Evolutionary conservation across 2,329 filamentous ascomycete genomes (phyloP).

Genomic region (Fonsecaea nubica): DNA sequence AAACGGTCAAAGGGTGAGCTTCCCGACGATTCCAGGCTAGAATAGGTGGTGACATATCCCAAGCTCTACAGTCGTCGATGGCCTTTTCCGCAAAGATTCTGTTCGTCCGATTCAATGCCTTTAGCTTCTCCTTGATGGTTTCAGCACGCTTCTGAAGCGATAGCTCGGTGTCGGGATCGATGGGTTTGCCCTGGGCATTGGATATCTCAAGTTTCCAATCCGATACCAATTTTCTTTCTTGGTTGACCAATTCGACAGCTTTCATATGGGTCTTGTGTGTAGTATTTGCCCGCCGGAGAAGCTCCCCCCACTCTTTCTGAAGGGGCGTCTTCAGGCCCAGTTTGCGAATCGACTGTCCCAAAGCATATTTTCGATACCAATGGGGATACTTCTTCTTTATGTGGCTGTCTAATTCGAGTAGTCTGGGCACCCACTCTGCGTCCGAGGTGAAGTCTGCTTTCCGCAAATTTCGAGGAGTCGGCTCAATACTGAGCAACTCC

Average conservation of each 20-base stretch:
- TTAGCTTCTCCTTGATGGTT: conserved; percentile 15
- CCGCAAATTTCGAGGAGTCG: conserved; percentile 20
- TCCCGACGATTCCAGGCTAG: conserved; percentile 36
- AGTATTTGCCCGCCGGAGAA: conserved; percentile 23
- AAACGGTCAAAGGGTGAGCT: conserved; percentile 35
- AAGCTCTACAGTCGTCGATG: conserved; percentile 38
- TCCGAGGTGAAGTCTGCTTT: conserved; percentile 21
- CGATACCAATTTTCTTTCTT: conserved; percentile 26
- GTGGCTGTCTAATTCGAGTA: conserved; percentile 26
- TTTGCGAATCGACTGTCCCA: background rate
- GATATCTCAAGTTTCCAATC: conserved; percentile 22
- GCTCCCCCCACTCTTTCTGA: conserved; percentile 27
- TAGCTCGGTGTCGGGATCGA: conserved; percentile 7
- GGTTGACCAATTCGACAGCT: conserved; percentile 28
- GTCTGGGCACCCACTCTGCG: conserved; percentile 26
- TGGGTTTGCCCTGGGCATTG: background rate
- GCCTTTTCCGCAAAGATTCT: conserved; percentile 33
- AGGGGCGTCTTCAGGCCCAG: conserved; percentile 13
- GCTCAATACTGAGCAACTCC: conserved; percentile 26
- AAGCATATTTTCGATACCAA: conserved; percentile 20
- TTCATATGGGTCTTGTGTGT: conserved; percentile 27
- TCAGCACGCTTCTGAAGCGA: conserved; percentile 17
- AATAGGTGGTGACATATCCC: conserved; percentile 28
- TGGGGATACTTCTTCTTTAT: conserved; percentile 21
- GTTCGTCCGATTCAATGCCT: conserved; percentile 25